A percentile compares a stretch with the other conserved stretches of the same genome.
Conservation (phyloP, 1,139 yeast species). For the Saccharomyces hybrid region DNA sequence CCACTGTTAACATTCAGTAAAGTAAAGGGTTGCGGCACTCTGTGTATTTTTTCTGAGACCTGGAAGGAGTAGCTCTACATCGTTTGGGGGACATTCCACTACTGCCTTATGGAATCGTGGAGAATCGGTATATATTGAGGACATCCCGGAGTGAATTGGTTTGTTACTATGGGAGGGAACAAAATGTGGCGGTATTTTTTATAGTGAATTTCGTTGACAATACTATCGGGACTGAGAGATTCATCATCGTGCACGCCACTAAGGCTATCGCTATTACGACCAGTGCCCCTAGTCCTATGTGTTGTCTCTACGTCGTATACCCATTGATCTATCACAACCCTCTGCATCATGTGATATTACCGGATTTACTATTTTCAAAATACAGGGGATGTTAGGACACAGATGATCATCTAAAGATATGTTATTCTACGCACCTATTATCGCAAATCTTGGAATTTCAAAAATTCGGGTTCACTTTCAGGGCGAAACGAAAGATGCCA, state of each 20-base stretch:
- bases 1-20: too few species aligned
- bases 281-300: too few species aligned
- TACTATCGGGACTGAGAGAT: background rate
- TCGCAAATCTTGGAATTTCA: background rate
- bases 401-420: background rate
- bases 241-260: background rate
- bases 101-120: constrained; percentile 1
- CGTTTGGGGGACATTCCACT: background rate
- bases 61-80: background rate
- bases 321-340: background rate
- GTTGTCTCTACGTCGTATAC: background rate
- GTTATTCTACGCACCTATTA: background rate
- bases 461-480: background rate
- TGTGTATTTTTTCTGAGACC: background rate
- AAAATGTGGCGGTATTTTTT: background rate
- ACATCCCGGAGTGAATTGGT: constrained; percentile 3
- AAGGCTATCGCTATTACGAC: background rate
- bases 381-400: background rate
- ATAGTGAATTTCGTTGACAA: background rate
- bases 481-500: background rate
- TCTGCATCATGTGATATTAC: background rate
- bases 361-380: background rate
- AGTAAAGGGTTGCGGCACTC: background rate
- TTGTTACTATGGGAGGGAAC: constrained; percentile 1
- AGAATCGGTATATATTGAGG: constrained; percentile 2